Conservation (phyloP, 1,284 basidiomycete genomes). For the Irpex sp. region DNA sequence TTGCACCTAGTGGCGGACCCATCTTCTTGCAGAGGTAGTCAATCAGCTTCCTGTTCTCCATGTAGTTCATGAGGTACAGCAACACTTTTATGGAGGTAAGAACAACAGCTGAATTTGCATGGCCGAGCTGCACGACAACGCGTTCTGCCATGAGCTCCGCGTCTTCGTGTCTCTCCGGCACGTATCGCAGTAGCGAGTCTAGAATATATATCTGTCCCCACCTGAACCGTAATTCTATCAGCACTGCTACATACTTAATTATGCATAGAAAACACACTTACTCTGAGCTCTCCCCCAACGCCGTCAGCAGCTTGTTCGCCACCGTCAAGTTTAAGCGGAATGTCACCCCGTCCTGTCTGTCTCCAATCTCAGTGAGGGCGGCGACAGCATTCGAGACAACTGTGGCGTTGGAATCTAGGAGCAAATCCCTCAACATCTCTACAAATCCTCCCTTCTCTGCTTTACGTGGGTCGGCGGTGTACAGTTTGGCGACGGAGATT, state of each 20-base stretch:
- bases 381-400: conserved; percentile 95
- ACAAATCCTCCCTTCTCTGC: conserved; percentile 87
- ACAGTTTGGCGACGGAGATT: conserved; percentile 91
- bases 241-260: conserved; percentile 2
- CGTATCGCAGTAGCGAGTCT: conserved; percentile 89
- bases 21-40: conserved; percentile 95
- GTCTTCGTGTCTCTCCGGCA: conserved; percentile 85
- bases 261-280: conserved; percentile 36
- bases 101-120: conserved; percentile 94
- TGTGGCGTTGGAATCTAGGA: conserved; percentile 92
- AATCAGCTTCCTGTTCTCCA: conserved; percentile 85
- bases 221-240: conserved; percentile 37
- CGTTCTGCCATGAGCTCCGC: conserved; percentile 94
- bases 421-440: conserved; percentile 79
- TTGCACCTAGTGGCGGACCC: conserved; percentile 88
- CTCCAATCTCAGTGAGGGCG: conserved; percentile 87
- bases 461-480: conserved; percentile 78
- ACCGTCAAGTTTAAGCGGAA: conserved; percentile 82
- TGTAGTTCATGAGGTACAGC: conserved; percentile 98
- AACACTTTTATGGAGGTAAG: conserved; percentile 94
- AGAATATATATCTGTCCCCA: conserved; percentile 99
- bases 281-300: conserved; percentile 91
- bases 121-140: conserved; percentile 87
- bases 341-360: conserved; percentile 86
- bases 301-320: conserved; percentile 81